Evolutionary conservation across 176 grass and related monocot genomes (phyloP), one percentile per base, ranked within the genome.

Genomic region (Aechmea fasciata): DNA sequence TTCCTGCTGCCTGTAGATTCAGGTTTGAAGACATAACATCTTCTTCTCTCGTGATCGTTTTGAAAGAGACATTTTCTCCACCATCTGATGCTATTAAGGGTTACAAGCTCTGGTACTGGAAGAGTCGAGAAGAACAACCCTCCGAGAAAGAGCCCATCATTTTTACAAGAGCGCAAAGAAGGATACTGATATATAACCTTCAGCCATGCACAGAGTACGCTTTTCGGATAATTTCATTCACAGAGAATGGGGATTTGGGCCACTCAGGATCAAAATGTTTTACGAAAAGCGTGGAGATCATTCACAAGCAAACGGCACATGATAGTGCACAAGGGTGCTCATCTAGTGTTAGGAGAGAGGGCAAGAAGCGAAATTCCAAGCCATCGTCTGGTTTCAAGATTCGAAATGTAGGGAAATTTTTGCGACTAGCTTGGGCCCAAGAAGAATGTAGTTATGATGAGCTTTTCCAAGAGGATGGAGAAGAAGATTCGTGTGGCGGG

Each of bases 51-150:
- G 73, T 88, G 65, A 67, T 99, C 64, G 80, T 90, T 71, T 70
- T 99, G 53, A 93, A 85, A 67, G 87, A 99, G 85, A 90, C 65
- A 12, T 70, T 68, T 76, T 88, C 82, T 63, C 81, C 80, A 10
- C 59, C 76, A 62, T 81, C 87, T 50, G 66, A 87, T 66, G 63
- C 19, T 22, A 79, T 99, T 11, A 84, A 85, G 75, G 87, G 95
- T 76, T 99, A 99, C 63, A 99, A 94, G 53, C 66, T 99, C 74
- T 99, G 95, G 95, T 82, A 90, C 63, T 93, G 90, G 87, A 90
- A 87, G 74, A 84, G 71, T 80, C 77, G 80, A 81, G 90, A 41
- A 41, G 33, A 82, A 69, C 82, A 81, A 76, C 81, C 76, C 68
- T 84, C 65, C 12, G 72, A 57, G 66, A 81, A 84, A 73, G 59